Evolutionary conservation across 2,329 filamentous ascomycete species (phyloP).

Genomic region (Neurospora sp.): DNA sequence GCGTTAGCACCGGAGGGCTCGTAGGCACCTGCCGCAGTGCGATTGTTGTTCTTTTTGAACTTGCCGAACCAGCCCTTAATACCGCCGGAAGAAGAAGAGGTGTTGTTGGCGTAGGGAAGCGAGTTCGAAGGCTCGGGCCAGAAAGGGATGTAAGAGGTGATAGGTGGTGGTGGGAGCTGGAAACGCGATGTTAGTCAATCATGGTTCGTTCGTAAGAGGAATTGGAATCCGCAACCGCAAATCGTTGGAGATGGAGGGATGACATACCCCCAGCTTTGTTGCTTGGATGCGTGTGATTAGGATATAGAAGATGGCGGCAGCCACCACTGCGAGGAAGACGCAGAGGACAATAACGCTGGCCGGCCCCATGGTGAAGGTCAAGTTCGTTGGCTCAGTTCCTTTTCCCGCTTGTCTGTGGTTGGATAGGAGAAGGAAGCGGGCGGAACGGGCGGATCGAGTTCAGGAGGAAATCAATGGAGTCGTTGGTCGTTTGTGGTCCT

Average conservation of each 20-base stretch:
- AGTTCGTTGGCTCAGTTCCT: background rate
- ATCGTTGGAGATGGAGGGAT: background rate
- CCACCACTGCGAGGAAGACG: slow-evolving; percentile 51
- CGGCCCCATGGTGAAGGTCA: slow-evolving; percentile 37
- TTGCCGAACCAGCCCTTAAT: slow-evolving; percentile 60
- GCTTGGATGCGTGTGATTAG: slow-evolving; percentile 64
- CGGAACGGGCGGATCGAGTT: background rate
- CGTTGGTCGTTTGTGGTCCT: background rate
- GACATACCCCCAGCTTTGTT: slow-evolving; percentile 57
- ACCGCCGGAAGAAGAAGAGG: slow-evolving; percentile 49
- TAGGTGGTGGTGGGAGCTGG: slow-evolving; percentile 58
- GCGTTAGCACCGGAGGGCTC: slow-evolving; percentile 34
- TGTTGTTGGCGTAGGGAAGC: slow-evolving; percentile 32
- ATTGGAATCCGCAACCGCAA: background rate
- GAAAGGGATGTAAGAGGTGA: slow-evolving; percentile 65
- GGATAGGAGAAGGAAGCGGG: background rate
- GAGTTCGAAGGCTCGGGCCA: slow-evolving; percentile 34
- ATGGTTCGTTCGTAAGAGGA: background rate
- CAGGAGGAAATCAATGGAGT: background rate
- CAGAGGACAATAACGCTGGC: slow-evolving; percentile 64
- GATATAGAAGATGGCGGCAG: slow-evolving; percentile 54
- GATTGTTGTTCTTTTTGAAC: slow-evolving; percentile 55
- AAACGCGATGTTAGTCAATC: background rate
- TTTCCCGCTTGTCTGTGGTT: background rate
- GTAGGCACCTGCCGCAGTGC: slow-evolving; percentile 61